Evolutionary conservation across 2,329 filamentous ascomycete genomes (phyloP).

Genomic region (Fusarium tricinctum): DNA sequence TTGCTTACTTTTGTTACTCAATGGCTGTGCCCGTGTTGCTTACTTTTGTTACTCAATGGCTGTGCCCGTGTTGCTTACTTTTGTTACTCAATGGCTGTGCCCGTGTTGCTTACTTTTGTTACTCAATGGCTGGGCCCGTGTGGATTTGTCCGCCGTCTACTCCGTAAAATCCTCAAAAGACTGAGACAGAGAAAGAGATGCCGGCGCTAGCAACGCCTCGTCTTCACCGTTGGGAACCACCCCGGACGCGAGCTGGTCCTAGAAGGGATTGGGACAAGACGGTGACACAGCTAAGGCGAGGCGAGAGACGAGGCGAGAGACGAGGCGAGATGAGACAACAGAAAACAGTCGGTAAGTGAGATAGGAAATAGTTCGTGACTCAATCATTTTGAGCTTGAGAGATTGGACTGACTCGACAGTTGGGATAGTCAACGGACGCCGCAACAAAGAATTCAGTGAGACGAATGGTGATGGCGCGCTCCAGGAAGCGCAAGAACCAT

Average conservation of each 20-base stretch:
- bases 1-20: constrained; percentile 5
- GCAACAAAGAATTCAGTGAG: too few relatives aligned
- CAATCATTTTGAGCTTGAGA: too few relatives aligned
- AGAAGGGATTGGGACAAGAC: constrained; percentile 6
- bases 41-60: too few relatives aligned
- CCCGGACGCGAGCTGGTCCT: constrained; percentile 40
- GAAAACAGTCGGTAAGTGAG: neutral
- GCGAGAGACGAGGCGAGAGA: constrained; percentile 20
- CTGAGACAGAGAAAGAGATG: constrained; percentile 23
- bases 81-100: too few relatives aligned
- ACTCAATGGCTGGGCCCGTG: neutral
- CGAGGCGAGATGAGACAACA: constrained; percentile 1
- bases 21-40: neutral
- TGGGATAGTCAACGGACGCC: too few relatives aligned
- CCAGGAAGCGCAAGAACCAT: too few relatives aligned
- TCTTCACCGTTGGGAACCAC: constrained; percentile 38
- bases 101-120: too few relatives aligned
- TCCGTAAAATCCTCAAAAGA: neutral
- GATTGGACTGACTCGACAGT: too few relatives aligned
- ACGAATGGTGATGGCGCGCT: neutral
- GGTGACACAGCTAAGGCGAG: constrained; percentile 10
- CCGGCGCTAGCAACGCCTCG: constrained; percentile 44
- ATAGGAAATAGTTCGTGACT: too few relatives aligned
- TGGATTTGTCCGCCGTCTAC: constrained; percentile 12
- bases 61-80: neutral